Evolutionary conservation across 2,329 filamentous ascomycete species (phyloP).

Genomic region (Celoporthe dispersa): DNA sequence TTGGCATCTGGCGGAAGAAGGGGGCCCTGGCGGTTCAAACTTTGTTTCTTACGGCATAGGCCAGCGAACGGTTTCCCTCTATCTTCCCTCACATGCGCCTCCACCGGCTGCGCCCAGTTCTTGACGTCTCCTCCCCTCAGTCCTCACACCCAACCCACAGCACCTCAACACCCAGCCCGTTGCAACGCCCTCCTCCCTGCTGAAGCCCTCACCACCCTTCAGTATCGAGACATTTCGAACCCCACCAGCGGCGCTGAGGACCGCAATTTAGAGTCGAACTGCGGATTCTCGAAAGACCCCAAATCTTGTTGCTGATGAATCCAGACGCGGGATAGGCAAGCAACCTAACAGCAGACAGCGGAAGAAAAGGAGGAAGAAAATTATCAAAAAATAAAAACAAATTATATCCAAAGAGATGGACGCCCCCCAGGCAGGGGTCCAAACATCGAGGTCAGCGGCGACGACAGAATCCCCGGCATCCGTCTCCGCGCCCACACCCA

Average conservation of each 20-base stretch:
- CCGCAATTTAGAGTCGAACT: background rate
- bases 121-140: background rate
- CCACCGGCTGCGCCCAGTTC: background rate
- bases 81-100: background rate
- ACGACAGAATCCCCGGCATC: conserved; percentile 17
- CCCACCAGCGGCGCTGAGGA: background rate
- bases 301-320: background rate
- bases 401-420: conserved; percentile 10
- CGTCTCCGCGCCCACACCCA: conserved; percentile 10
- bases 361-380: background rate
- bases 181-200: background rate
- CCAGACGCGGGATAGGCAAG: background rate
- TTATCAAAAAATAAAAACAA: background rate
- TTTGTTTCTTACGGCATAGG: background rate
- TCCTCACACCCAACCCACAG: background rate
- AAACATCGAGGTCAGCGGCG: conserved; percentile 1
- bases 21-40: background rate
- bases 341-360: background rate
- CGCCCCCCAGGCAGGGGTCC: conserved; percentile 11
- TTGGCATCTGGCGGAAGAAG: background rate
- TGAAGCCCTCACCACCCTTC: background rate
- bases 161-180: background rate
- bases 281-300: background rate
- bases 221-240: background rate
- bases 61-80: background rate